Percentiles rank a stretch among this genome's conserved stretches.
phyloP scores from a whole-genome alignment of 192 early-diverging fungal species.

The Spinellus fusiger region DNA sequence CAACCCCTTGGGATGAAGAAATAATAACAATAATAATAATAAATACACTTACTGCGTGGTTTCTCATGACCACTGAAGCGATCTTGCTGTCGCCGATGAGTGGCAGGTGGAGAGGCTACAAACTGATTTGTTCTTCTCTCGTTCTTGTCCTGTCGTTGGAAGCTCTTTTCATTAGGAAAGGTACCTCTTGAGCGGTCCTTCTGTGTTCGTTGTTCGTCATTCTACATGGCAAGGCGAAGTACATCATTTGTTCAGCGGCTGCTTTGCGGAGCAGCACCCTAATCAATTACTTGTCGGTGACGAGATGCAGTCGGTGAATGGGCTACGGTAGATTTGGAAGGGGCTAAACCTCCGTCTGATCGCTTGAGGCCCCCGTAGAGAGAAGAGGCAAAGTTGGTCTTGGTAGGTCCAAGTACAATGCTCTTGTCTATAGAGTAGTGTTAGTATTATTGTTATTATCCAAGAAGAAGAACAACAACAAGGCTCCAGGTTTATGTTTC shows the following conservation, averaged over 20 bases:
- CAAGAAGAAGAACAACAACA: not conserved
- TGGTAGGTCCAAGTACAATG: conserved; percentile 50
- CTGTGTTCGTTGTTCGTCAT: not conserved
- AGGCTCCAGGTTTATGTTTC: not conserved
- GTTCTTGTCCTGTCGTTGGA: not conserved
- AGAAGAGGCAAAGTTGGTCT: conserved; percentile 52
- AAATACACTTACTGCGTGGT: not conserved
- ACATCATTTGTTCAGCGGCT: not conserved
- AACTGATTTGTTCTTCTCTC: not conserved
- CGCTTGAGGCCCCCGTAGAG: conserved; percentile 43
- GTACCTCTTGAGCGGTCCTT: not conserved
- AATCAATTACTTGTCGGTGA: conserved; percentile 7
- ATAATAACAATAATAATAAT: no score
- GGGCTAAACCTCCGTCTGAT: conserved; percentile 22
- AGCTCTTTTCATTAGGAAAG: not conserved
- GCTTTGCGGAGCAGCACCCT: not conserved
- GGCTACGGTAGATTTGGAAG: not conserved
- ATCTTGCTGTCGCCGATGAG: not conserved
- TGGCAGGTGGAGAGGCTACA: not conserved
- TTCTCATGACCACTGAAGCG: not conserved
- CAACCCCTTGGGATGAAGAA: no score
- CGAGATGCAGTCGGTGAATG: conserved; percentile 9
- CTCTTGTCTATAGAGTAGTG: conserved; percentile 24
- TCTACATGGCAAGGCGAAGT: not conserved
- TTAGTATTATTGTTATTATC: not conserved